These are phyloP conservation scores for Begonia masoniana DNA, from an alignment of 306 rosid species.

Conservation along the genomic window DNA sequence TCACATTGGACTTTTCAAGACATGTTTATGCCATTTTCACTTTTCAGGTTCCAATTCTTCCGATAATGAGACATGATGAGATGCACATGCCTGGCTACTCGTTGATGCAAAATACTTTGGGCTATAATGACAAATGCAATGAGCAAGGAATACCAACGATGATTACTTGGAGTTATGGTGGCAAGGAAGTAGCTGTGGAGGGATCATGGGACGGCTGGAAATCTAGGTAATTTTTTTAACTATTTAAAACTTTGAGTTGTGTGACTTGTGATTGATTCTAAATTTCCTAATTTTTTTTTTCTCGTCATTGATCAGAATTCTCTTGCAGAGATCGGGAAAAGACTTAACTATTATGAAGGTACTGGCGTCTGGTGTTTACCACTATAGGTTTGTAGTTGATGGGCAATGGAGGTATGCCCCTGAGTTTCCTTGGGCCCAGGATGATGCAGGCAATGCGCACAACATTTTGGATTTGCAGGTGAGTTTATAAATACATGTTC, in stretches of 20 bases:
- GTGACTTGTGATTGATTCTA: slow-evolving; percentile 5
- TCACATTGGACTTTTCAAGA: no score
- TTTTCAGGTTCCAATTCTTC: slow-evolving; percentile 67
- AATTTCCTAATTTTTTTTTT: slow-evolving; percentile 8
- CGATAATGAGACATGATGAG: slow-evolving; percentile 86
- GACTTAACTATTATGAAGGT: slow-evolving; percentile 61
- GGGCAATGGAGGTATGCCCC: slow-evolving; percentile 67
- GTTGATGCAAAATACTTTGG: slow-evolving; percentile 52
- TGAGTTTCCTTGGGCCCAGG: slow-evolving; percentile 60
- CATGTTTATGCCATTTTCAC: not conserved
- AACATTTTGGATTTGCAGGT: slow-evolving; percentile 83
- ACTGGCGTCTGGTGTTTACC: slow-evolving; percentile 72
- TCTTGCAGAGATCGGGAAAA: slow-evolving; percentile 72
- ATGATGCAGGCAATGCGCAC: slow-evolving; percentile 63
- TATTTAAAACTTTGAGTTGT: no score
- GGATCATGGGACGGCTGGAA: slow-evolving; percentile 97
- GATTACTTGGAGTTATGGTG: slow-evolving; percentile 75
- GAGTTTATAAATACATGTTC: slow-evolving; percentile 14
- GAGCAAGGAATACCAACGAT: slow-evolving; percentile 65
- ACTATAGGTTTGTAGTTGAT: slow-evolving; percentile 77
- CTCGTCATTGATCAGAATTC: slow-evolving; percentile 21
- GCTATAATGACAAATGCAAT: slow-evolving; percentile 47
- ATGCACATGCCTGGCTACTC: slow-evolving; percentile 50
- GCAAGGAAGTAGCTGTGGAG: slow-evolving; percentile 62
- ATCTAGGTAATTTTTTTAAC: slow-evolving; percentile 37